phyloP scores from a whole-genome alignment of 805 yeast genomes.

The Clavispora fructus region DNA sequence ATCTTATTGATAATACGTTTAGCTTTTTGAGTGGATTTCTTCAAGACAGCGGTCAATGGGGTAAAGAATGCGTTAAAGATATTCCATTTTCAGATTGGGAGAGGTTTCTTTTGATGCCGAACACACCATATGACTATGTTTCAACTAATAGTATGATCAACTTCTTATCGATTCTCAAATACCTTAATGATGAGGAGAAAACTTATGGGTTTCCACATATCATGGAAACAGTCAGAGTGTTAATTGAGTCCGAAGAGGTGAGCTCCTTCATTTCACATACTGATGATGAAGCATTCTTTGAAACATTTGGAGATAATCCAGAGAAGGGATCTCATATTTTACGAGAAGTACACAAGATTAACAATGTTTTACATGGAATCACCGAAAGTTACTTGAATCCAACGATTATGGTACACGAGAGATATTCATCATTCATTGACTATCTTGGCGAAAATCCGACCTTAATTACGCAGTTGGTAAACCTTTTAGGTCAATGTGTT shows the following conservation, averaged over 20 bases:
- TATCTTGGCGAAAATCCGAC: conserved; percentile 4
- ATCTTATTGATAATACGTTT: conserved; percentile 46
- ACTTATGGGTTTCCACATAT: conserved; percentile 41
- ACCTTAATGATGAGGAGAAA: conserved; percentile 51
- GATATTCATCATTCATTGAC: conserved; percentile 35
- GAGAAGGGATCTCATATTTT: conserved; percentile 12
- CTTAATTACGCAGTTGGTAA: conserved; percentile 37
- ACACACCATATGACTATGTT: conserved; percentile 59
- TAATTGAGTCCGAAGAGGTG: conserved; percentile 24
- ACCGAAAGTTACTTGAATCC: conserved; percentile 55
- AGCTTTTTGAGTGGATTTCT: conserved; percentile 48
- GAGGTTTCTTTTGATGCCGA: conserved; percentile 41
- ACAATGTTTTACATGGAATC: conserved; percentile 45
- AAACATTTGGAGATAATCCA: conserved; percentile 22
- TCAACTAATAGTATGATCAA: conserved; percentile 51
- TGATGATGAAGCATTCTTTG: conserved; percentile 31
- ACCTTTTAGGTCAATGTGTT: conserved; percentile 45
- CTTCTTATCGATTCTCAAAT: conserved; percentile 49
- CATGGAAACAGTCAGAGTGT: conserved; percentile 26
- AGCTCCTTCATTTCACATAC: conserved; percentile 25
- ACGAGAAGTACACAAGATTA: conserved; percentile 31
- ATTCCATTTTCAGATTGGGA: conserved; percentile 43
- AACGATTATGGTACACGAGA: conserved; percentile 42
- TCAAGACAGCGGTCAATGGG: conserved; percentile 48
- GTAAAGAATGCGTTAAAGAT: conserved; percentile 29